Conservation (phyloP, 2,329 filamentous ascomycete genomes). For the Colletotrichum sp. region DNA sequence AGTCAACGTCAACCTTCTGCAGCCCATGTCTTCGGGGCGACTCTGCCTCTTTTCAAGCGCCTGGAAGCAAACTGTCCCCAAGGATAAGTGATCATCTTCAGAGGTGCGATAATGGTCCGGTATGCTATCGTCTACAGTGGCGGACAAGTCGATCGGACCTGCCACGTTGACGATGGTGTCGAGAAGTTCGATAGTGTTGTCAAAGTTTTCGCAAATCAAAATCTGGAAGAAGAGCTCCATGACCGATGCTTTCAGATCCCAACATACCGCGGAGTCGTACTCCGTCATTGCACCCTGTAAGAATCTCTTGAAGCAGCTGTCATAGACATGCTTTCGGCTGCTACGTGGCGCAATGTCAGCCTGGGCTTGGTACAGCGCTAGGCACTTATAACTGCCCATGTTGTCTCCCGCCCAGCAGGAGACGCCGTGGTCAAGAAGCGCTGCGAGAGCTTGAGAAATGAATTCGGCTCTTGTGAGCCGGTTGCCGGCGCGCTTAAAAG, state of each 20-base stretch:
- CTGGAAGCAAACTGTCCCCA: neutral
- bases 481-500: neutral
- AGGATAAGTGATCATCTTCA: neutral
- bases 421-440: neutral
- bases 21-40: too few species aligned
- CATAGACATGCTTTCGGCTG: neutral
- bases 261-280: neutral
- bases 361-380: neutral
- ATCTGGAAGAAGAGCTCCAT: fast-evolving
- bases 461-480: neutral
- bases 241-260: neutral
- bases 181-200: neutral
- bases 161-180: neutral
- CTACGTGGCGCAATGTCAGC: too few species aligned
- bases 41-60: too few species aligned
- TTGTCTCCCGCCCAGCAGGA: neutral
- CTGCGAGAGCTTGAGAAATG: neutral
- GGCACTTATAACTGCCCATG: fast-evolving
- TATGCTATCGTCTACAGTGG: fast-evolving
- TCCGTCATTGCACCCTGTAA: neutral
- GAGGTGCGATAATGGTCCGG: fast-evolving
- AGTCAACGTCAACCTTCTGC: neutral
- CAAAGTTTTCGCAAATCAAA: neutral
- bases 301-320: neutral
- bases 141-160: neutral